Conservation (phyloP, 2,329 filamentous ascomycete species). For the Scedosporium dehoogii region DNA sequence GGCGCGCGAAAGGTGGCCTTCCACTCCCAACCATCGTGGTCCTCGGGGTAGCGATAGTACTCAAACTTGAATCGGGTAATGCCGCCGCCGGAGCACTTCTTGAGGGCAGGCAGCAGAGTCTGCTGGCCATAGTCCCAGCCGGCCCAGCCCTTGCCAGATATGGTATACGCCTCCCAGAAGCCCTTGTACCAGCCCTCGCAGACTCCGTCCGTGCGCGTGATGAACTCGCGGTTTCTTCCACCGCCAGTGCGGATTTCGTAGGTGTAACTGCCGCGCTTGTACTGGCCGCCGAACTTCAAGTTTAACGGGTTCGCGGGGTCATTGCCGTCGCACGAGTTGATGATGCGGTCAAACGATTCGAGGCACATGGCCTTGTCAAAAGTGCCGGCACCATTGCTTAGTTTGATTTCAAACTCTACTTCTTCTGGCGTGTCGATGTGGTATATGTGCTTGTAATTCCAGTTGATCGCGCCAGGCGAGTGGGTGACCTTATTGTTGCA, state of each 20-base stretch:
- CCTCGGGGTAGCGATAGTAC: not conserved
- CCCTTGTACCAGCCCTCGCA: not conserved
- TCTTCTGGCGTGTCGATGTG: conserved; percentile 12
- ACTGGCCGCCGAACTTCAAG: conserved; percentile 19
- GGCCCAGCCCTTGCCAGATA: not conserved
- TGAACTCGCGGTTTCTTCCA: not conserved
- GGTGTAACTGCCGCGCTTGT: conserved; percentile 15
- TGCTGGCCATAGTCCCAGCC: not conserved
- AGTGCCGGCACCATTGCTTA: conserved; percentile 7
- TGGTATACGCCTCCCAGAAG: not conserved
- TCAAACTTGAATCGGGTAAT: not conserved
- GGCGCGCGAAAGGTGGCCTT: not conserved
- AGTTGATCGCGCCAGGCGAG: conserved; percentile 12
- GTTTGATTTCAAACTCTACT: conserved; percentile 12
- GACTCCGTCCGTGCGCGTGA: not conserved
- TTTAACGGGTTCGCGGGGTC: conserved; percentile 19
- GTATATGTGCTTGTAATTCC: conserved; percentile 5
- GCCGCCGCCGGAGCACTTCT: not conserved
- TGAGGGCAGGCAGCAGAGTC: not conserved
- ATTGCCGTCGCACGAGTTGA: conserved; percentile 19
- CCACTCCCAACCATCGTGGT: not conserved
- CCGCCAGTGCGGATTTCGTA: conserved; percentile 13
- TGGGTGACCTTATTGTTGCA: conserved; percentile 14
- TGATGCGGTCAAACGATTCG: conserved; percentile 13
- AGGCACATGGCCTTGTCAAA: conserved; percentile 13